A percentile compares a stretch with the other conserved stretches of the same genome.
These are phyloP conservation scores for Phytophthora ohioensis DNA, from an alignment of 352 stramenopile genomes.

Conservation along the genomic window DNA sequence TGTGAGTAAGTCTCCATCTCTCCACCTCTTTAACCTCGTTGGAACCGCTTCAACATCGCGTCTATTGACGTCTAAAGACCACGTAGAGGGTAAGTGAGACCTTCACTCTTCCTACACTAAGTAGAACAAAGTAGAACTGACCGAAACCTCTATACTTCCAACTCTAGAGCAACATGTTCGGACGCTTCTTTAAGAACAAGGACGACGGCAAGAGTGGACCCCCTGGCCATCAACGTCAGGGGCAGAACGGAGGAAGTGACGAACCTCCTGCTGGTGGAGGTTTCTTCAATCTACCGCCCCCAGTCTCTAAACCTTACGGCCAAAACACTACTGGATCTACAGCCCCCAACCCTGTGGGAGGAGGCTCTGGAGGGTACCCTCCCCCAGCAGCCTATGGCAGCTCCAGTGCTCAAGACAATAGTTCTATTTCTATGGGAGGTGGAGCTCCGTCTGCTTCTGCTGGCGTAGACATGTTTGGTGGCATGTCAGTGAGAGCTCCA, in stretches of 20 bases:
- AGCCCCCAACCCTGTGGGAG: constrained; percentile 19
- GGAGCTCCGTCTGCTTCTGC: constrained; percentile 6
- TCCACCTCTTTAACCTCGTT: neutral
- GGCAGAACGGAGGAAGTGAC: constrained; percentile 30
- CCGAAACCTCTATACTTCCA: neutral
- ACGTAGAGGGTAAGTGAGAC: constrained; percentile 1
- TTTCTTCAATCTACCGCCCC: constrained; percentile 89
- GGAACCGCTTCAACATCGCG: neutral
- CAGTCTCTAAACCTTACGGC: constrained; percentile 57
- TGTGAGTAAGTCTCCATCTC: neutral
- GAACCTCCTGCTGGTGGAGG: constrained; percentile 65
- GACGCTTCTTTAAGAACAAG: constrained; percentile 88
- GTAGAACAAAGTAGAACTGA: constrained; percentile 3
- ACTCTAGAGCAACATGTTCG: constrained; percentile 60
- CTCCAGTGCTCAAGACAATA: constrained; percentile 27
- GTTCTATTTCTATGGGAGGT: constrained; percentile 8
- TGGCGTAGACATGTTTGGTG: constrained; percentile 75
- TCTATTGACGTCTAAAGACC: constrained; percentile 15
- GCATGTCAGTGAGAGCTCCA: constrained; percentile 70
- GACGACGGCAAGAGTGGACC: constrained; percentile 73
- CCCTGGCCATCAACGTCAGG: constrained; percentile 58
- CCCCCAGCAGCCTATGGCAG: constrained; percentile 29
- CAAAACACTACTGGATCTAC: constrained; percentile 24
- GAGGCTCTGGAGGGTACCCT: constrained; percentile 27
- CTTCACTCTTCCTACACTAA: neutral